Percentiles rank a stretch among this genome's conserved stretches.
Conservation (phyloP, 495 filamentous ascomycete genomes). For the Massariosphaeria phaeospora region DNA sequence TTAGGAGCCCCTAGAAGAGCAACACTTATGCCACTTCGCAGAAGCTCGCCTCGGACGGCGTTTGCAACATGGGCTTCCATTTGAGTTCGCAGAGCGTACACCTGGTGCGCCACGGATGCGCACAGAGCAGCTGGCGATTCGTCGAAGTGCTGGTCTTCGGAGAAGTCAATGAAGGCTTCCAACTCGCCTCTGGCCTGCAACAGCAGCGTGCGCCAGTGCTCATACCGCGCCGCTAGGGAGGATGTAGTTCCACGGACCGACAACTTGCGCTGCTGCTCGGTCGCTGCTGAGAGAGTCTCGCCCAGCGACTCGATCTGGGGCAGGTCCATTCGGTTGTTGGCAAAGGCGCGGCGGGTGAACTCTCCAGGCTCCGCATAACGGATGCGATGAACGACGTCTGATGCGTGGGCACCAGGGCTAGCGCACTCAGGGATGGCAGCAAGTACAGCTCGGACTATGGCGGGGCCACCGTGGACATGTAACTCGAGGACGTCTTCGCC, state of each 20-base stretch:
- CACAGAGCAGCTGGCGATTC: slow-evolving; percentile 72
- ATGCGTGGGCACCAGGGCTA: too few relatives aligned
- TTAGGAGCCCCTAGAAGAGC: slow-evolving; percentile 88
- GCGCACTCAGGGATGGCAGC: slow-evolving; percentile 57
- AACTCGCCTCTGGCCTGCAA: slow-evolving; percentile 82
- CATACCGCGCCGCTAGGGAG: slow-evolving; percentile 70
- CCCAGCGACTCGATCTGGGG: slow-evolving; percentile 92
- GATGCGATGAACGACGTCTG: slow-evolving; percentile 48
- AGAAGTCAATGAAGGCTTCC: slow-evolving; percentile 94
- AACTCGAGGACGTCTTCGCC: slow-evolving; percentile 91
- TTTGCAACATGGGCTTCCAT: slow-evolving; percentile 67
- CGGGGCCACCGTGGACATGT: slow-evolving; percentile 88
- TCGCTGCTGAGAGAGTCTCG: slow-evolving; percentile 78
- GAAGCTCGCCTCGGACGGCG: slow-evolving; percentile 75
- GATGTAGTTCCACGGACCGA: slow-evolving; percentile 74
- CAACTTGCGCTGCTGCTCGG: slow-evolving; percentile 85
- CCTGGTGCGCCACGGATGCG: slow-evolving; percentile 58
- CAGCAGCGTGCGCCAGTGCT: slow-evolving; percentile 71
- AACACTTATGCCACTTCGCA: slow-evolving; percentile 80
- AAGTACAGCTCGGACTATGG: slow-evolving; percentile 80
- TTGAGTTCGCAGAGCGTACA: slow-evolving; percentile 53
- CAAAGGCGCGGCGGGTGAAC: slow-evolving; percentile 89
- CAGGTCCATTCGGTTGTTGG: slow-evolving; percentile 77
- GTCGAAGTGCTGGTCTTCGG: slow-evolving; percentile 95
- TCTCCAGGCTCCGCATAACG: slow-evolving; percentile 94